Evolutionary conservation across 1,139 yeast species (phyloP).

Genomic region (Pichia sp.): DNA sequence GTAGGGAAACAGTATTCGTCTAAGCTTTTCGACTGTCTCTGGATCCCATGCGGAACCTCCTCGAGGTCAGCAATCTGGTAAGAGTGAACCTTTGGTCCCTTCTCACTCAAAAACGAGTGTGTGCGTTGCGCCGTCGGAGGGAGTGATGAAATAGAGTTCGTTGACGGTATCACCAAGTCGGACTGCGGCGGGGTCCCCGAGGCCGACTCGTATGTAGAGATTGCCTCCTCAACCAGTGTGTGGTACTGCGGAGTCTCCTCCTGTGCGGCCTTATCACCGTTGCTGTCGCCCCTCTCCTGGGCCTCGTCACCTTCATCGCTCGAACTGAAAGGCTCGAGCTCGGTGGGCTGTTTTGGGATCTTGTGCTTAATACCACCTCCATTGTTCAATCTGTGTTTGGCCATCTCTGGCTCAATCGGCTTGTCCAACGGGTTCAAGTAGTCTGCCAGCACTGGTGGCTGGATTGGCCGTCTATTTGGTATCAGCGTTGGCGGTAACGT

Average conservation of each 20-base stretch:
- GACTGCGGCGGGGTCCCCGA: neutral
- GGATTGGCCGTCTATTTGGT: conserved; percentile 72
- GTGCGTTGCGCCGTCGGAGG: conserved; percentile 4
- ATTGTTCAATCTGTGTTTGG: conserved; percentile 2
- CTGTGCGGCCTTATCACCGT: neutral
- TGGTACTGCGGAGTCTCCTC: neutral
- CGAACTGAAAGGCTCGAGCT: conserved; percentile 44
- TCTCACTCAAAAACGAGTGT: conserved; percentile 16
- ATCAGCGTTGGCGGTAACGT: conserved; percentile 70
- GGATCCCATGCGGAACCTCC: conserved; percentile 93
- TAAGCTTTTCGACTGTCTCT: conserved; percentile 72
- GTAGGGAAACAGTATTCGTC: conserved; percentile 75
- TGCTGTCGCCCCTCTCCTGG: neutral
- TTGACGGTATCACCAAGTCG: neutral
- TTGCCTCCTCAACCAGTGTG: neutral
- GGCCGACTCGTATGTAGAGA: neutral
- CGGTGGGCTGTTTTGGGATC: conserved; percentile 43
- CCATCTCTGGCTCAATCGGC: conserved; percentile 52
- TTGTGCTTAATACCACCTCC: conserved; percentile 25
- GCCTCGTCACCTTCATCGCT: conserved; percentile 30
- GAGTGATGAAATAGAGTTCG: neutral
- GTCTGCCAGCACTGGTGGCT: conserved; percentile 73
- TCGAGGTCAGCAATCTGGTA: conserved; percentile 87
- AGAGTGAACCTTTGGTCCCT: conserved; percentile 47
- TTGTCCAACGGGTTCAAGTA: conserved; percentile 67